Base-by-base conservation (phyloP, 257 asterid species). In the Voacanga thouarsii region DNA sequence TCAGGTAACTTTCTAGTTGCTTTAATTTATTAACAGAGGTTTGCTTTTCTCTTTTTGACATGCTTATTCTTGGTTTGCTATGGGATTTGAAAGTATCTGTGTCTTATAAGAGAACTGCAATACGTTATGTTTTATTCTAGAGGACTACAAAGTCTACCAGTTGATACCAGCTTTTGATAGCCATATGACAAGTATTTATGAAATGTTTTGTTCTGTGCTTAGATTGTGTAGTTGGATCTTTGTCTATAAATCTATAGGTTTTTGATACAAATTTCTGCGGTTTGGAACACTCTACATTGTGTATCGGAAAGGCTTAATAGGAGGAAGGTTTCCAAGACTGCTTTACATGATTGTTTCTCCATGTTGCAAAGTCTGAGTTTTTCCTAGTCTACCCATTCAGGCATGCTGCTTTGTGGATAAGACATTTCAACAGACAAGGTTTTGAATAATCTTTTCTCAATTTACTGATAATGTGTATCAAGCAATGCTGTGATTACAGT, bases 1-100 rank as follows among this genome's bases (percentile, higher is more conserved):
- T 86, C 99, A 95, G 99, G 99, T 95, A 57, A 76, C 82, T 57
- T 43, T 59, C 11, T 43, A 2, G 56, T 74, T 74, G 33, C 26
- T 74, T 28, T 56, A 33, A 43, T 0, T 41, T 47, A 11, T 74
- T 50, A 37, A 2, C 6, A 7, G 63, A 19, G 63, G 0, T 73
- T 57, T 41, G 26, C 47, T 33, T 77, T 71, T 44, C 24, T 70
- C 3, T 18, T 56, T 53, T 45, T 44, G 23, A 2, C 44, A 9
- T 5, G 10, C 67, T 66, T 59, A 19, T 33, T 59, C 30, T 59
- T 16, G 7, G 9, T 3, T 53, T 53, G 23, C 7, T 53, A 16
- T 53, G 21, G 19, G 10, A 1, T 49, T 23, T 64, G 45, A 64
- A 30, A 33, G 45, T 19, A 30, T 64, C 15, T 41, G 7, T 33